Percentiles rank a stretch among this genome's conserved stretches.
Evolutionary conservation across 495 filamentous ascomycete genomes (phyloP).

Genomic region (Cercophora newfieldiana): DNA sequence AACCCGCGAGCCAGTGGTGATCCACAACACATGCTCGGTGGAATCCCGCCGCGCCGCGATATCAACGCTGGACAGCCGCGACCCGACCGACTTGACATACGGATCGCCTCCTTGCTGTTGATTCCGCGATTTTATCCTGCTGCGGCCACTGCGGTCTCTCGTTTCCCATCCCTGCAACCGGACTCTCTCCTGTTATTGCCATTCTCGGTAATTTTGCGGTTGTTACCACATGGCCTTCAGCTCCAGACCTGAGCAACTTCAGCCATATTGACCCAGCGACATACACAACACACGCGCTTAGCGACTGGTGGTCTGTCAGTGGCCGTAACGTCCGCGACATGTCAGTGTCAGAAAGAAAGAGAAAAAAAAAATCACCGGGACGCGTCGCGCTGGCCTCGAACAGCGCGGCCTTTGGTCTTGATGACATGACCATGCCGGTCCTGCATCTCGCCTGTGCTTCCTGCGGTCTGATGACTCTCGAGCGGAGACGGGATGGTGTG

Average conservation of each 20-base stretch:
- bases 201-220: slow-evolving; percentile 8
- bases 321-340: neutral
- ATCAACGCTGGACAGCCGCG: neutral
- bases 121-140: slow-evolving; percentile 15
- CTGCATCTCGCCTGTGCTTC: slow-evolving; percentile 12
- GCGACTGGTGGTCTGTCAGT: neutral
- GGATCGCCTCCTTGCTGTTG: neutral
- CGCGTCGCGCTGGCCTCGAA: neutral
- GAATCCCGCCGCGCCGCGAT: neutral
- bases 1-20: neutral
- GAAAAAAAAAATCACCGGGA: neutral
- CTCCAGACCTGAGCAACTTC: neutral
- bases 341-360: slow-evolving; percentile 2
- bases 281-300: neutral
- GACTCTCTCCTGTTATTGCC: slow-evolving; percentile 8
- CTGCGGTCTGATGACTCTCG: neutral
- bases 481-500: slow-evolving; percentile 2
- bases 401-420: neutral
- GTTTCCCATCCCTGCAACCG: slow-evolving; percentile 14
- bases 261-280: neutral
- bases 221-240: neutral
- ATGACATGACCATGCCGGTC: slow-evolving; percentile 12
- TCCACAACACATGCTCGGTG: neutral
- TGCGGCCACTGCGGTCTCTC: slow-evolving; percentile 13
- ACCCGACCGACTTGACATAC: slow-evolving; percentile 2